Base-by-base conservation (phyloP, 2,329 filamentous ascomycete species). In the Trichoderma polysporum region DNA sequence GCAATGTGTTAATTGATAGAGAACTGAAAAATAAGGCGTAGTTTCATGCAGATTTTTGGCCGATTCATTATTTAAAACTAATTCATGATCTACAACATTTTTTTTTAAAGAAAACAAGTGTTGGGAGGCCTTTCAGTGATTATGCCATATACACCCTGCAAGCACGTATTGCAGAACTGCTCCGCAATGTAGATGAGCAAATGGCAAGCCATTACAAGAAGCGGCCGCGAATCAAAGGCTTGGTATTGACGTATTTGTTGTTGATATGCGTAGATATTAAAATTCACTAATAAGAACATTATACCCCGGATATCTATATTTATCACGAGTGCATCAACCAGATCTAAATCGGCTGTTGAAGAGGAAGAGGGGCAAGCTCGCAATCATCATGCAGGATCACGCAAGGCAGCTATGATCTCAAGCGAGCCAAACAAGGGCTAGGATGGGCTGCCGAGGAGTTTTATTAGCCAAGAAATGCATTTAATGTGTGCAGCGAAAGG, bases 311-410 rank as follows among this genome's bases (percentile, higher is more conserved):
- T 15, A 41, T 58, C 54, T 45, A 29, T 29, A 27, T 17, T 19
- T 58, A 29, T 45, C 25, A 22, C 31, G 54, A 35, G 35, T 17
- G n/a, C 35, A 31, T 29, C 19, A 45, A 6, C 19, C 25, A 58
- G 54, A 58, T 58, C 37, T 31, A 27, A 45, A 45, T 2, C 37
- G 4, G 12, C 22, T 12, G 19, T 58, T 41, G 25, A 17, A 33
- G 54, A 3, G 12, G 5, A 15, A 2, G 47, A 50, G 47, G 47
- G 37, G 54, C 39, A 41, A 58, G 54, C 77, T 75, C 15, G 79
- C 75, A 52, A 83, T 73, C 12, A 83, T 70, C 19, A 12, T 53
- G 19, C 45, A 31, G 8, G n/a, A 66, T 59, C 56, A 66, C 64
- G 64, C 64, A 66, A 66, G 41, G 9, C 15, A 17, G 12, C 27